Evolutionary conservation across 108 stramenopile species (phyloP), one percentile per base, ranked within the genome.

Genomic region (Cyclostephanos invisitatus): DNA sequence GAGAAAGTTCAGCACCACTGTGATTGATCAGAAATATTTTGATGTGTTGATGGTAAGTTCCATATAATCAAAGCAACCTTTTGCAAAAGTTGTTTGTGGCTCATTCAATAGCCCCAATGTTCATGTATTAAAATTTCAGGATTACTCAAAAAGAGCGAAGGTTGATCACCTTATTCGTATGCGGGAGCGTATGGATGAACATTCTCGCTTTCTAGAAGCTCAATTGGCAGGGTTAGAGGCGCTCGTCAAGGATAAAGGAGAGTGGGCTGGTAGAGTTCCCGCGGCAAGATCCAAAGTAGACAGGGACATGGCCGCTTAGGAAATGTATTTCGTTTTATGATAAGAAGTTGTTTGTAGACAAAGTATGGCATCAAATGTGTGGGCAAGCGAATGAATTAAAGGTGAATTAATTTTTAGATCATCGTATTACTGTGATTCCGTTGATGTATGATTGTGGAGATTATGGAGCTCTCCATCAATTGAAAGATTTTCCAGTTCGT

Each of bases 91-190:
- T 29, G 17, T 22, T 55, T 56, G 2, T 21, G 14, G 7, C 21
- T 36, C 68, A 69, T 53, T n/a, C n/a, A n/a, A 15, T 56, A 56
- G 2, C 24, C 28, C 1, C 44, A 5, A 18, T 48, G 15, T 0
- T 40, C 24, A 21, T 7, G 0, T 54, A 65, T 37, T 56, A 29
- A 29, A 8, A 27, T 64, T 42, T 18, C 8, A 72, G 64, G 93
- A 95, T 80, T 95, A 95, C 72, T 91, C 91, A 27, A 78, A 78
- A 54, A 73, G 93, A 68, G 93, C 91, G 14, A 95, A 92, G 66
- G 89, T 95, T 14, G 93, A 95, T 66, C 93, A 95, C 69, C 73
- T 95, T 62, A 95, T 95, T 56, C 84, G 89, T 14, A 92, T 95
- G 91, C 70, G 93, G 50, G 93, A 95, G 67, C 86, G 93, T 2